These are phyloP conservation scores for Carpinus viminea DNA, from an alignment of 306 rosid species.

Conservation along the genomic window DNA sequence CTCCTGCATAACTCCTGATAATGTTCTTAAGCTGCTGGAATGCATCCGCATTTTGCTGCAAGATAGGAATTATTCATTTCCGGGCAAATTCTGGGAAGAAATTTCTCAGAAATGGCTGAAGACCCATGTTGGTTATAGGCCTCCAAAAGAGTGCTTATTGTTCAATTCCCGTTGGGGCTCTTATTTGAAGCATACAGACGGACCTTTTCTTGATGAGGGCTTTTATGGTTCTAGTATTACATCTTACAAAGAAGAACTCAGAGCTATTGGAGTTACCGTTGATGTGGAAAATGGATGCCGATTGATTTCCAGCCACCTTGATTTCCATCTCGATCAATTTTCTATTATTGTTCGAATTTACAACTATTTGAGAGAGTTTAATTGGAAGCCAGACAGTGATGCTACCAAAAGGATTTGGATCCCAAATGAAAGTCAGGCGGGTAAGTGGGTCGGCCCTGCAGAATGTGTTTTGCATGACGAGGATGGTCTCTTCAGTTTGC, in stretches of 20 bases:
- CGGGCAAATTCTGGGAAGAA: conserved; percentile 29
- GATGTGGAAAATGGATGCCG: conserved; percentile 42
- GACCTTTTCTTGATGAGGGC: conserved; percentile 63
- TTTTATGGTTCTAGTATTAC: conserved; percentile 51
- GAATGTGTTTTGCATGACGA: conserved; percentile 55
- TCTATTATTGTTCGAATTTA: conserved; percentile 43
- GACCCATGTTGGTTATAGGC: conserved; percentile 54
- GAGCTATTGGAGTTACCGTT: conserved; percentile 47
- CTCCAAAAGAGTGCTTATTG: conserved; percentile 55
- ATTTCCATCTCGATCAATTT: conserved; percentile 23
- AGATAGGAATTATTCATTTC: conserved; percentile 12
- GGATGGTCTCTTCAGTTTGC: conserved; percentile 54
- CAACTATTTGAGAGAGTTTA: conserved; percentile 36
- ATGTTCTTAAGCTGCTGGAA: conserved; percentile 51
- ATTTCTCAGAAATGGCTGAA: conserved; percentile 61
- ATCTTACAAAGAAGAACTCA: conserved; percentile 49
- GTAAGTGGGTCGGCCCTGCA: conserved; percentile 45
- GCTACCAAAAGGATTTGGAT: conserved; percentile 56
- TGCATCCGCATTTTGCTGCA: conserved; percentile 38
- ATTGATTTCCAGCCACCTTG: conserved; percentile 49
- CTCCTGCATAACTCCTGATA: conserved; percentile 34
- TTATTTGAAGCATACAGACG: conserved; percentile 48
- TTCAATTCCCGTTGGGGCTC: conserved; percentile 44
- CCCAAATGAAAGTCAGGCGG: conserved; percentile 33
- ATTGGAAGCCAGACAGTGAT: conserved; percentile 50